These are phyloP conservation scores for Adiantum capillusveneris DNA, from an alignment of 75 land plant genomes.

Conservation along the genomic window DNA sequence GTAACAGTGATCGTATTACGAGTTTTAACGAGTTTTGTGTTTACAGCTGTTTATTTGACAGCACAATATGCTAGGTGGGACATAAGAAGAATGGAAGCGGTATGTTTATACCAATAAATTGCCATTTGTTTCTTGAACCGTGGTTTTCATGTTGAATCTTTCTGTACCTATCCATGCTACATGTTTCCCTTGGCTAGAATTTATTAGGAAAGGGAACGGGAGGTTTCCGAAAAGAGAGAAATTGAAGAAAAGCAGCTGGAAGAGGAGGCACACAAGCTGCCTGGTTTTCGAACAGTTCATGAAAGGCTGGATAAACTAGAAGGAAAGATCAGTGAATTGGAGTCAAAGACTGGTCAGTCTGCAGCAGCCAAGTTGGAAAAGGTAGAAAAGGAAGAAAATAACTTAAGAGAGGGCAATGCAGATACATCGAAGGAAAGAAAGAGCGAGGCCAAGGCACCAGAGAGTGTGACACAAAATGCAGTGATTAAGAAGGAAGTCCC, in stretches of 20 bases:
- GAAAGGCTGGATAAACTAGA: neutral
- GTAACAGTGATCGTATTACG: neutral
- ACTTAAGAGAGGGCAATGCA: too few relatives aligned
- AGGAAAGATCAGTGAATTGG: neutral
- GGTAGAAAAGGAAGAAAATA: too few relatives aligned
- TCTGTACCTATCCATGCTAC: neutral
- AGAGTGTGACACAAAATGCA: too few relatives aligned
- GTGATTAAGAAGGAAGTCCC: too few relatives aligned
- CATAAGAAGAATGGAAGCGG: conserved; percentile 51
- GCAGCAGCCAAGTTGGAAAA: too few relatives aligned
- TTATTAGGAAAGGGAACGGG: conserved; percentile 3
- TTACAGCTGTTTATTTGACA: conserved; percentile 58
- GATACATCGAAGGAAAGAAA: too few relatives aligned
- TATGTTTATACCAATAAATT: conserved; percentile 9
- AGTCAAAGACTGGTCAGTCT: neutral
- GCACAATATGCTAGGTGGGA: conserved; percentile 70
- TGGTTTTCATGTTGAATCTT: neutral
- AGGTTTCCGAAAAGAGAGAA: neutral
- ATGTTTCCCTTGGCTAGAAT: neutral
- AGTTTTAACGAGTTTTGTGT: neutral
- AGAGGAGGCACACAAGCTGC: neutral
- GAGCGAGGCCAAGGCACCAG: too few relatives aligned
- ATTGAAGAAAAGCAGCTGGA: neutral
- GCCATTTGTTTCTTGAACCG: neutral
- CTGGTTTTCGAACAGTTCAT: neutral